phyloP scores from a whole-genome alignment of 345 rosid genomes.

The Rhodamnia argentea region DNA sequence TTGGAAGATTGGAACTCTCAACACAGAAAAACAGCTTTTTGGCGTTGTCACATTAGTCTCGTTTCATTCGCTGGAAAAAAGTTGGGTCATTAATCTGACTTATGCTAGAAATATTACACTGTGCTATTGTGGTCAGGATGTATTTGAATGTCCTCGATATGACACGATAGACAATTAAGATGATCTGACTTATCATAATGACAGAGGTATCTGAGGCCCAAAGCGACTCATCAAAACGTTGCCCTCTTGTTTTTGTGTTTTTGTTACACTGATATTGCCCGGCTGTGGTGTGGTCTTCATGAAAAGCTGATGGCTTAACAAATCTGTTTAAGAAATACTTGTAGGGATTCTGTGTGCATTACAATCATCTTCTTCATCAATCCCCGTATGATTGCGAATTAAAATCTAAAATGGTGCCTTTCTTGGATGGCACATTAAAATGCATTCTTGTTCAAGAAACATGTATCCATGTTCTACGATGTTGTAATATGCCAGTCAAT shows the following conservation, averaged over 20 bases:
- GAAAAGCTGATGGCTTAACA: neutral
- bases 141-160: neutral
- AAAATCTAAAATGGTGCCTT: neutral
- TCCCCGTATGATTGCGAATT: neutral
- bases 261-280: neutral
- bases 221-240: neutral
- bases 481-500: neutral
- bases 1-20: neutral
- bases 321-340: neutral
- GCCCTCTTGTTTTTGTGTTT: neutral
- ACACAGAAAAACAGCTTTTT: neutral
- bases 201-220: neutral
- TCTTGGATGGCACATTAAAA: neutral
- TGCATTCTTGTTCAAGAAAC: neutral
- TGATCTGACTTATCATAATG: neutral
- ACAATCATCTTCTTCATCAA: neutral
- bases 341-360: neutral
- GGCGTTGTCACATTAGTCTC: neutral
- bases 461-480: neutral
- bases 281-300: neutral
- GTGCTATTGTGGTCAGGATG: neutral
- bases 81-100: neutral
- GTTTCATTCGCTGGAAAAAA: neutral
- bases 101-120: neutral
- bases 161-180: neutral